Conservation (phyloP, 306 rosid genomes). For the Corylus avellana region DNA sequence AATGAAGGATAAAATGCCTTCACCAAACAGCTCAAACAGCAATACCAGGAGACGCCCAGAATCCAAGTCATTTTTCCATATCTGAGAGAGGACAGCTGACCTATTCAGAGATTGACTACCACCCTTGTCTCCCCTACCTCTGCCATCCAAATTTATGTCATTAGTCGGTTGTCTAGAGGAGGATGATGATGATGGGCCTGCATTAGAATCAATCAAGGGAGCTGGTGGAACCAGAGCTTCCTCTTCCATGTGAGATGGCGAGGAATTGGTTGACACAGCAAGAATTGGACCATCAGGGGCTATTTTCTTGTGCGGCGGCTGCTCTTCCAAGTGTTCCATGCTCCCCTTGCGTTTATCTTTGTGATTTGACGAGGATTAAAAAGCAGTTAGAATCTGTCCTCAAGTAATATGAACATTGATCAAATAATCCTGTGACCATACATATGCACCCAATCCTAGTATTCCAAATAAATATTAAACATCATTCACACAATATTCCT, state of each 20-base stretch:
- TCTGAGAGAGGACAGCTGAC: conserved; percentile 56
- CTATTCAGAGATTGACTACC: conserved; percentile 33
- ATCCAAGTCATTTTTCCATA: conserved; percentile 75
- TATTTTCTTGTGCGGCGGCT: conserved; percentile 37
- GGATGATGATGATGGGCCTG: conserved; percentile 26
- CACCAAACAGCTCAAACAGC: conserved; percentile 65
- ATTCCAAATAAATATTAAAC: background rate
- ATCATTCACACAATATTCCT: no score
- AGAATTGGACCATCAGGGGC: conserved; percentile 33
- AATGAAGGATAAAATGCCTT: conserved; percentile 61
- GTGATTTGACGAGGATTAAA: background rate
- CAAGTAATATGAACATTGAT: background rate
- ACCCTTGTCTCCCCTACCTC: conserved; percentile 16
- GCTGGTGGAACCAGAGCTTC: conserved; percentile 1
- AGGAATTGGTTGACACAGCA: conserved; percentile 9
- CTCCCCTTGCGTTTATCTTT: conserved; percentile 40
- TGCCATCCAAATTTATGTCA: conserved; percentile 14
- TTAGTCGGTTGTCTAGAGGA: conserved; percentile 4
- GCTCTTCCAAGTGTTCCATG: conserved; percentile 28
- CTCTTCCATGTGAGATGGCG: conserved; percentile 30
- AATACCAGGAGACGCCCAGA: conserved; percentile 58
- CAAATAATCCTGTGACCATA: background rate
- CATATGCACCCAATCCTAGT: background rate
- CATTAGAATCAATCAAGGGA: conserved; percentile 18
- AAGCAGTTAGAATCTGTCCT: background rate